Conservation (phyloP, 495 filamentous ascomycete species). For the Neurospora sp. region DNA sequence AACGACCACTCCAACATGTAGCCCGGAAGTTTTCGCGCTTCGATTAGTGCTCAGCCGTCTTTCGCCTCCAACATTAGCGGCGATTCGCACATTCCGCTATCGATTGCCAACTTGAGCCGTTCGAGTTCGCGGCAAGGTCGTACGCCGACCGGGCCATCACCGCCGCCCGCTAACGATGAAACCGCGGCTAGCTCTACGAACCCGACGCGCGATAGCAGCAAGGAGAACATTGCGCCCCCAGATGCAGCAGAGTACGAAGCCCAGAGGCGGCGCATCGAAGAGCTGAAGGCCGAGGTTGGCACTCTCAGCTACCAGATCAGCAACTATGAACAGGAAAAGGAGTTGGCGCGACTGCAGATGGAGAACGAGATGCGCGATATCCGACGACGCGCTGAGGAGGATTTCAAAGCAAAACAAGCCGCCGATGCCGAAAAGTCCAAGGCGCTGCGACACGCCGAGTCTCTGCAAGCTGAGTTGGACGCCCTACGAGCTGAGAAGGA, state of each 20-base stretch:
- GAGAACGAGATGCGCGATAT: constrained; percentile 75
- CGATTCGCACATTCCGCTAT: constrained; percentile 24
- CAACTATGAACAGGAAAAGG: constrained; percentile 79
- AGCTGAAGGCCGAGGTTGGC: constrained; percentile 46
- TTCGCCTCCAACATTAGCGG: constrained; percentile 48
- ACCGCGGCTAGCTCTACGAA: constrained; percentile 7
- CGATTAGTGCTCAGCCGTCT: constrained; percentile 41
- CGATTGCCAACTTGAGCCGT: constrained; percentile 20
- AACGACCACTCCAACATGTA: constrained; percentile 13
- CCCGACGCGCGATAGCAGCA: constrained; percentile 33
- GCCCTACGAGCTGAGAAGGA: constrained; percentile 47
- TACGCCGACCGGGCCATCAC: constrained; percentile 21
- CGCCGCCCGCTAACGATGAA: constrained; percentile 21
- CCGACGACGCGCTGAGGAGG: constrained; percentile 65
- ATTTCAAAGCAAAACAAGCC: constrained; percentile 73
- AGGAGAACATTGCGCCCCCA: constrained; percentile 38
- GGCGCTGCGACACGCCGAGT: constrained; percentile 60
- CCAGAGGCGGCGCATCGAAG: constrained; percentile 38
- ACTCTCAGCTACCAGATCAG: constrained; percentile 43
- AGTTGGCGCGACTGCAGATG: constrained; percentile 61
- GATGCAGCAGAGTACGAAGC: constrained; percentile 43
- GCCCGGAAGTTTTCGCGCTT: constrained; percentile 13
- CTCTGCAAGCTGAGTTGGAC: constrained; percentile 59
- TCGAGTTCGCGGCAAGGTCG: constrained; percentile 27
- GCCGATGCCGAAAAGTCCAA: constrained; percentile 59